A percentile compares a stretch with the other conserved stretches of the same genome.
phyloP scores from a whole-genome alignment of 1,284 basidiomycete species.

The Ganoderma resinaceum region DNA sequence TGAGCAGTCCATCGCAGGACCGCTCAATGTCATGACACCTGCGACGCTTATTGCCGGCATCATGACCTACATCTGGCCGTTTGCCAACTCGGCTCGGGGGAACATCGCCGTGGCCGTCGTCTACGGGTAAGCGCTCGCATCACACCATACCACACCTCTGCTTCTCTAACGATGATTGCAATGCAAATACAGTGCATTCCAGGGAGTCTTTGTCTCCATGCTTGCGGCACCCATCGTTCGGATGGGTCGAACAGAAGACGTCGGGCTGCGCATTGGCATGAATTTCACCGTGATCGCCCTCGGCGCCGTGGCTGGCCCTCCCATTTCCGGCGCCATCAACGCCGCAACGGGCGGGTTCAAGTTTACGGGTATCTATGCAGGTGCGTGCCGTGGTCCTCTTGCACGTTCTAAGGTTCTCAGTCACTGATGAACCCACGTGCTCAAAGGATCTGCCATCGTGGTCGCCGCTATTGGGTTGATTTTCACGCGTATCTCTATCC shows the following conservation, averaged over 20 bases:
- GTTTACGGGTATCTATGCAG: slow-evolving; percentile 68
- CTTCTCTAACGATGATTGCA: neutral
- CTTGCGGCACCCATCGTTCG: slow-evolving; percentile 61
- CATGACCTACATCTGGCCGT: slow-evolving; percentile 67
- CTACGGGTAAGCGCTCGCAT: slow-evolving; percentile 51
- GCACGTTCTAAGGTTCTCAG: neutral
- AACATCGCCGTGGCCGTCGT: slow-evolving; percentile 56
- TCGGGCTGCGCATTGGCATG: slow-evolving; percentile 67
- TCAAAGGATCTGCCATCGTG: slow-evolving; percentile 25
- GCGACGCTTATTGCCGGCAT: slow-evolving; percentile 55
- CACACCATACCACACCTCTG: neutral
- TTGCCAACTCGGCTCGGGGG: slow-evolving; percentile 47
- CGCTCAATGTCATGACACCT: slow-evolving; percentile 63
- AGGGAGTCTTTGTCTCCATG: slow-evolving; percentile 64
- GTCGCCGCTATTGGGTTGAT: slow-evolving; percentile 22
- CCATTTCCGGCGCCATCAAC: slow-evolving; percentile 65
- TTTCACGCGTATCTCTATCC: slow-evolving; percentile 18
- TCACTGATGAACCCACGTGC: neutral
- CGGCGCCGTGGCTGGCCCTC: slow-evolving; percentile 59
- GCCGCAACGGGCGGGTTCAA: slow-evolving; percentile 51
- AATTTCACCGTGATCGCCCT: slow-evolving; percentile 57
- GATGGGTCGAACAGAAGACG: slow-evolving; percentile 64
- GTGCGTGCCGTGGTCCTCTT: slow-evolving; percentile 37
- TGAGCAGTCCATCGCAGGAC: slow-evolving; percentile 42
- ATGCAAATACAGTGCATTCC: slow-evolving; percentile 52